Percentiles rank a stretch among this genome's conserved stretches.
phyloP scores from a whole-genome alignment of 2,329 filamentous ascomycete genomes.

The Acephala macrosclerotiorum region DNA sequence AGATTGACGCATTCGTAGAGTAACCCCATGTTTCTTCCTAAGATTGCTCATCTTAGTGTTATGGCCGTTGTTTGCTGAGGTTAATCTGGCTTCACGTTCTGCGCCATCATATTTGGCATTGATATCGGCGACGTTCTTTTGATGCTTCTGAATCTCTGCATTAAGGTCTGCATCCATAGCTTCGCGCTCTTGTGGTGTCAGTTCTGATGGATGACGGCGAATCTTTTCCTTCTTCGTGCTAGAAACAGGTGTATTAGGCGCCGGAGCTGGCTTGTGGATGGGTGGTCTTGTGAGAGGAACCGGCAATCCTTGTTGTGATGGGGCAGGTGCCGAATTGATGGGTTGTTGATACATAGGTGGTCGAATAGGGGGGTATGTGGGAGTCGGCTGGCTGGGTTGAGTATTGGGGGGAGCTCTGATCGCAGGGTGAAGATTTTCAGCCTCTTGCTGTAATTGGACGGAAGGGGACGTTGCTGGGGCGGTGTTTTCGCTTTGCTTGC shows the following conservation, averaged over 20 bases:
- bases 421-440: neutral
- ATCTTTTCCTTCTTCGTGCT: constrained; percentile 17
- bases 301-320: neutral
- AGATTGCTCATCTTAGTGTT: constrained; percentile 41
- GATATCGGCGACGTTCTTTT: constrained; percentile 24
- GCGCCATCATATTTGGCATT: constrained; percentile 7
- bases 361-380: constrained; percentile 8
- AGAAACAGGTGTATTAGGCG: neutral
- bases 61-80: constrained; percentile 38
- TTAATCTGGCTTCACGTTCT: constrained; percentile 23
- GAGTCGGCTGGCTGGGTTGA: neutral
- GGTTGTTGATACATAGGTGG: constrained; percentile 15
- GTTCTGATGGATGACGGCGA: constrained; percentile 34
- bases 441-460: neutral
- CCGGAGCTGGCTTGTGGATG: constrained; percentile 23
- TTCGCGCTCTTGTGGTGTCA: constrained; percentile 31
- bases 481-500: constrained; percentile 13
- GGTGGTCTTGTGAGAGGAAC: constrained; percentile 18
- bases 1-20: constrained; percentile 38
- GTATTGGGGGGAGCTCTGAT: neutral
- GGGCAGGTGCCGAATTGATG: neutral
- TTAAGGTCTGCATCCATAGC: constrained; percentile 34
- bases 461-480: constrained; percentile 7
- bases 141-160: constrained; percentile 30
- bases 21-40: constrained; percentile 39